Percentiles rank a stretch among this genome's conserved stretches.
Evolutionary conservation across 2,329 filamentous ascomycete species (phyloP).

Genomic region (Diaporthe sp.): DNA sequence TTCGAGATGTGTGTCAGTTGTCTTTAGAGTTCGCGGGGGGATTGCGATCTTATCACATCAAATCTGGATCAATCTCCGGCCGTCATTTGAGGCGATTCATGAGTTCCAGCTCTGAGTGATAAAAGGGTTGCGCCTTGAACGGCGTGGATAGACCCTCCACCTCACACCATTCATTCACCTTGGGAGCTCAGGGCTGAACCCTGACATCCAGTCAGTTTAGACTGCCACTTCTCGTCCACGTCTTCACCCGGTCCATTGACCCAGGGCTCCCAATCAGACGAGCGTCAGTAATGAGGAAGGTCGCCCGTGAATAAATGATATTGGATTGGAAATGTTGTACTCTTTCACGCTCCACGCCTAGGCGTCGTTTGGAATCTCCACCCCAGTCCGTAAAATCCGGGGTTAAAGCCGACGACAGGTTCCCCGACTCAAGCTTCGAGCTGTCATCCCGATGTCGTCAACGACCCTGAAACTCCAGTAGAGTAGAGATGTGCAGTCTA

Average conservation of each 20-base stretch:
- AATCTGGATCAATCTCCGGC: background rate
- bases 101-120: background rate
- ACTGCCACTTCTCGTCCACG: background rate
- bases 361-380: background rate
- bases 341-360: background rate
- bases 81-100: background rate
- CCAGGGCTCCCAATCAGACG: background rate
- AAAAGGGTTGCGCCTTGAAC: too few species aligned
- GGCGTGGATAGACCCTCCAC: background rate
- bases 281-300: background rate
- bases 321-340: background rate
- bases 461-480: conserved; percentile 14
- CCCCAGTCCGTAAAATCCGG: conserved; percentile 33
- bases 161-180: background rate
- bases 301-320: too few species aligned
- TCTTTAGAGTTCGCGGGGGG: background rate
- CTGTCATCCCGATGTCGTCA: conserved; percentile 39
- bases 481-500: background rate
- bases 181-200: background rate
- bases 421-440: background rate
- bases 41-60: background rate
- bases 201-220: background rate
- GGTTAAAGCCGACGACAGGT: conserved; percentile 29
- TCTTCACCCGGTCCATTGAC: background rate
- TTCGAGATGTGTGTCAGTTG: background rate